These are phyloP conservation scores for Thielaviopsis ethacetica DNA, from an alignment of 2,329 filamentous ascomycete species.

Conservation along the genomic window DNA sequence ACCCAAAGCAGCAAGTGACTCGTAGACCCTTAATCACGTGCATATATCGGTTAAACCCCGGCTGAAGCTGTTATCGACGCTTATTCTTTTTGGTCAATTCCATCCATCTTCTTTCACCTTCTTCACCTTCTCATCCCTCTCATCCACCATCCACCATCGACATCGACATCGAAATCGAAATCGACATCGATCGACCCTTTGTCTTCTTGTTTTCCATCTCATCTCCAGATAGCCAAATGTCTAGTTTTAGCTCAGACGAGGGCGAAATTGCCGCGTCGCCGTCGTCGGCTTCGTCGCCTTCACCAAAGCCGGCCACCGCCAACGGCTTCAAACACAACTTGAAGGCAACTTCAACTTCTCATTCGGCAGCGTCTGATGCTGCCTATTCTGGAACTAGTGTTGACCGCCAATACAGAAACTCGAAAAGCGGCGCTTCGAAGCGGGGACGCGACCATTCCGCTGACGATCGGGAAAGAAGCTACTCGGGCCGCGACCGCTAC, in stretches of 20 bases:
- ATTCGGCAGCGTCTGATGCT: slow-evolving; percentile 27
- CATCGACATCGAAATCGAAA: no score
- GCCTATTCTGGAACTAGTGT: slow-evolving; percentile 63
- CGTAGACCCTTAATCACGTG: background rate
- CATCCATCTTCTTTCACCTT: no score
- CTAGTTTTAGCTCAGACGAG: slow-evolving; percentile 54
- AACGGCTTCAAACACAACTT: slow-evolving; percentile 21
- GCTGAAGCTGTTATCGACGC: background rate
- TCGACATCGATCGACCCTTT: no score
- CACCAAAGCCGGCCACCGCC: background rate
- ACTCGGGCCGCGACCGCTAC: slow-evolving; percentile 33
- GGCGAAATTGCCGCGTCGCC: slow-evolving; percentile 51
- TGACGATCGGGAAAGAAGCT: background rate
- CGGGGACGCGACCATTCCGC: slow-evolving; percentile 42
- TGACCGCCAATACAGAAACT: slow-evolving; percentile 80
- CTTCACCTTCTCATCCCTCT: no score
- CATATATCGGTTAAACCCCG: background rate
- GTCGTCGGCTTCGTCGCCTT: background rate
- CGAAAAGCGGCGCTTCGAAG: slow-evolving; percentile 39
- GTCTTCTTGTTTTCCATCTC: no score
- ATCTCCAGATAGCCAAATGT: background rate
- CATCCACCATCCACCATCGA: no score
- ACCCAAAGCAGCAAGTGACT: background rate
- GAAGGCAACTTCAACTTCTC: slow-evolving; percentile 61
- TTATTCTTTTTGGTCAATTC: no score